Percentiles rank a stretch among this genome's conserved stretches.
These are phyloP conservation scores for Hymenoscyphus scutula DNA, from an alignment of 2,329 filamentous ascomycete genomes.

Conservation along the genomic window DNA sequence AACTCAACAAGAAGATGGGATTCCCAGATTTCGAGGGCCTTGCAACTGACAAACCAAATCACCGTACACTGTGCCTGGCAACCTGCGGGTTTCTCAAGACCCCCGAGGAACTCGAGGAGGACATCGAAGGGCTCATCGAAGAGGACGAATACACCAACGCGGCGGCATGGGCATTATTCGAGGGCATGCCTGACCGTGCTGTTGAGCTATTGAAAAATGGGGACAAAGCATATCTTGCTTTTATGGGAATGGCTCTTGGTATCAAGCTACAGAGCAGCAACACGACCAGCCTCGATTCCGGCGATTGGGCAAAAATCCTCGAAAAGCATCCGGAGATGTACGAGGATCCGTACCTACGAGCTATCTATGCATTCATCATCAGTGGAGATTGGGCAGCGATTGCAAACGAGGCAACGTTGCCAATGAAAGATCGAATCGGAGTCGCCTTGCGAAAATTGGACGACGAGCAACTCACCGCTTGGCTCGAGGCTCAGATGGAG, in stretches of 20 bases:
- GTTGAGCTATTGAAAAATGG: constrained; percentile 68
- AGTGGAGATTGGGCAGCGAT: constrained; percentile 75
- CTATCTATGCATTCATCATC: constrained; percentile 74
- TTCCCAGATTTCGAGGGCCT: constrained; percentile 63
- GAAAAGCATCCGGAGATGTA: constrained; percentile 43
- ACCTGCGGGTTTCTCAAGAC: constrained; percentile 71
- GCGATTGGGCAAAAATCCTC: constrained; percentile 32
- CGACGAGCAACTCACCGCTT: constrained; percentile 61
- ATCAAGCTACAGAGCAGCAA: constrained; percentile 54
- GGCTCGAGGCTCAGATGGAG: constrained; percentile 64
- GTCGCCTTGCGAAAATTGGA: constrained; percentile 67
- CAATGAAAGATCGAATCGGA: constrained; percentile 70
- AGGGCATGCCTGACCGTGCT: constrained; percentile 65
- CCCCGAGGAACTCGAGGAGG: constrained; percentile 44
- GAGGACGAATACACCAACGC: constrained; percentile 66
- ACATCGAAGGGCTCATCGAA: constrained; percentile 46
- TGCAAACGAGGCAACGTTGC: constrained; percentile 69
- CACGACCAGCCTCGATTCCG: constrained; percentile 34
- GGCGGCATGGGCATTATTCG: constrained; percentile 72
- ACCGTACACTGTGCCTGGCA: constrained; percentile 71
- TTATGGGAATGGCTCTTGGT: constrained; percentile 66
- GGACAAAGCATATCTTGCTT: constrained; percentile 61
- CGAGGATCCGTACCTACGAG: constrained; percentile 75
- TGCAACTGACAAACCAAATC: constrained; percentile 62
- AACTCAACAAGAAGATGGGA: constrained; percentile 60